A percentile compares a stretch with the other conserved stretches of the same genome.
Evolutionary conservation across 2,329 filamentous ascomycete genomes (phyloP).

Genomic region (Moelleriella libera): DNA sequence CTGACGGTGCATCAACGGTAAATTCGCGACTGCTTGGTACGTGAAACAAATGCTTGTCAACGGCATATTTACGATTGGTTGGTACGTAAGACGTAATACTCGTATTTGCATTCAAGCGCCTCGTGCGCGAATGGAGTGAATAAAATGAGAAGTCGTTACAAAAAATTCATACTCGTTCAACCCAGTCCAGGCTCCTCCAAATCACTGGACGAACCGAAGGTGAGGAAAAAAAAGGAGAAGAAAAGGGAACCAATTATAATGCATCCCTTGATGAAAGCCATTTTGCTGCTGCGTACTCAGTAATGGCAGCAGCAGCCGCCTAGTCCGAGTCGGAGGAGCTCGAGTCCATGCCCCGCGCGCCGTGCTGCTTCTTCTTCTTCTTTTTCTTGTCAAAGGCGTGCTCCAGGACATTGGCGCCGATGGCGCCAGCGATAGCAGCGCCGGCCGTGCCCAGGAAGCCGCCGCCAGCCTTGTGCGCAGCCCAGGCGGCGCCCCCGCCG

Average conservation of each 20-base stretch:
- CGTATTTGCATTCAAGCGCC: no score
- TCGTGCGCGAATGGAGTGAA: no score
- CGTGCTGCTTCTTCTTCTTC: slow-evolving; percentile 17
- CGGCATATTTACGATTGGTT: no score
- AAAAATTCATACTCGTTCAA: no score
- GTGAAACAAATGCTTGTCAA: no score
- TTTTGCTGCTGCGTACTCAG: background rate
- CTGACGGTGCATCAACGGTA: no score
- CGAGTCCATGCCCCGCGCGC: slow-evolving; percentile 4
- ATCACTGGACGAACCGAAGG: background rate
- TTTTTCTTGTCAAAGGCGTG: slow-evolving; percentile 22
- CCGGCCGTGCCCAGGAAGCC: slow-evolving; percentile 35
- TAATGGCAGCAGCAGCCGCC: background rate
- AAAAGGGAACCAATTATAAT: background rate
- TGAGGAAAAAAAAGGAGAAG: background rate
- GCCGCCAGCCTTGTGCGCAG: slow-evolving; percentile 38
- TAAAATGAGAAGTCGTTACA: no score
- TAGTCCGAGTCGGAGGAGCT: slow-evolving; percentile 14
- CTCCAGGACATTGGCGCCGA: slow-evolving; percentile 39
- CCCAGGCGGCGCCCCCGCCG: slow-evolving; percentile 37
- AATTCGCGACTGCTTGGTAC: no score
- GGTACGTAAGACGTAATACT: no score
- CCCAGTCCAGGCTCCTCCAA: no score
- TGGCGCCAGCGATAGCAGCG: slow-evolving; percentile 35
- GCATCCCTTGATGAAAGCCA: background rate